A percentile compares a stretch with the other conserved stretches of the same genome.
Evolutionary conservation across 2,329 filamentous ascomycete genomes (phyloP).

Genomic region (Zelopaecilomyces penicillatus): DNA sequence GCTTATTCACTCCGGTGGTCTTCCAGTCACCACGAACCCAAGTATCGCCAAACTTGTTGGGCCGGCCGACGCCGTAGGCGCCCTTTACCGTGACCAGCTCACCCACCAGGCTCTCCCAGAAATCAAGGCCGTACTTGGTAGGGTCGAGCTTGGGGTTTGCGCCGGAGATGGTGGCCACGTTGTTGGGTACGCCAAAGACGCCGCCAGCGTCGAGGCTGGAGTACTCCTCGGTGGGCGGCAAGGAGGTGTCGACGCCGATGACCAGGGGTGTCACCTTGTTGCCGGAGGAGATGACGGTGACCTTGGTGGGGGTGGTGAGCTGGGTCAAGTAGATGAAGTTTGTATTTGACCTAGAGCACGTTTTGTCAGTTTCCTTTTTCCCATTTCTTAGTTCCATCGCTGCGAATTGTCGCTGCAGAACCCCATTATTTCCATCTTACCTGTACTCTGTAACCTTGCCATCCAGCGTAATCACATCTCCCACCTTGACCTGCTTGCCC

Average conservation of each 20-base stretch:
- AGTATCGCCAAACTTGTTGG: slow-evolving; percentile 58
- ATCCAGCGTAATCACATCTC: slow-evolving; percentile 53
- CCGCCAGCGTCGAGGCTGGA: slow-evolving; percentile 56
- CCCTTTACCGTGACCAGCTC: slow-evolving; percentile 57
- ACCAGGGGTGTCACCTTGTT: slow-evolving; percentile 49
- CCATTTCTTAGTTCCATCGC: too few species aligned
- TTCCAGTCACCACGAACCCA: slow-evolving; percentile 61
- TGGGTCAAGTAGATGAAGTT: slow-evolving; percentile 58
- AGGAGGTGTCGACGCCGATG: slow-evolving; percentile 48
- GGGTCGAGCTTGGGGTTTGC: slow-evolving; percentile 55
- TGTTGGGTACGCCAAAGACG: slow-evolving; percentile 58
- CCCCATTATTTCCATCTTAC: slow-evolving; percentile 23
- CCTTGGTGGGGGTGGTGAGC: slow-evolving; percentile 46
- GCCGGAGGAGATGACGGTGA: slow-evolving; percentile 43
- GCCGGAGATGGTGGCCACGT: slow-evolving; percentile 45
- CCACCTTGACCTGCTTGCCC: slow-evolving; percentile 45
- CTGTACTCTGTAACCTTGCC: slow-evolving; percentile 50
- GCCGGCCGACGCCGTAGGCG: slow-evolving; percentile 48
- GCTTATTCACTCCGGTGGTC: slow-evolving; percentile 51
- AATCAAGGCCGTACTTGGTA: slow-evolving; percentile 57
- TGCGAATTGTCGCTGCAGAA: not conserved
- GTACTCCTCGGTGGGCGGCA: slow-evolving; percentile 54
- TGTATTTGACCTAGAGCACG: slow-evolving; percentile 33
- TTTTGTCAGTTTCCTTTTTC: not conserved
- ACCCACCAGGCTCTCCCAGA: slow-evolving; percentile 62